Base-by-base conservation (phyloP, 2,329 filamentous ascomycete genomes). In the Podosphaera fusca region DNA sequence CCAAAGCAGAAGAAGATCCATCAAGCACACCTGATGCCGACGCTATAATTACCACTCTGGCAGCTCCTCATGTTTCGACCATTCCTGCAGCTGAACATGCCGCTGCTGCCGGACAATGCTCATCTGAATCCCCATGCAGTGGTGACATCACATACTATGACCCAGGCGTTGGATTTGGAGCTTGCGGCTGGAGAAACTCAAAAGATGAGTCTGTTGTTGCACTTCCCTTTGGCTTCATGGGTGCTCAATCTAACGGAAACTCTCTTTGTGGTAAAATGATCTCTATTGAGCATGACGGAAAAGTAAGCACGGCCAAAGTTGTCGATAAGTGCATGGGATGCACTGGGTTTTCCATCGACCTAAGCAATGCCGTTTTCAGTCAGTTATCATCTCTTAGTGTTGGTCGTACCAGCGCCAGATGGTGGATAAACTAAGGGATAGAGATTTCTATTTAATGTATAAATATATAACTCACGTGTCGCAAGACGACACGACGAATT, bases 261-360 rank as follows among this genome's bases (percentile, higher is more conserved):
- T 75, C 78, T 53, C 76, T 79, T 67, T 92, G 87, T 69, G 81
- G 80, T 67, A 76, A 80, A 71, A 79, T 71, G 54, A 77, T 89
- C 65, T 81, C 76, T 61, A 76, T 89, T 65, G 80, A 75, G 61
- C 73, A 72, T 66, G 73, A 75, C 55, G 84, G 84, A 67, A 76
- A 77, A 67, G 74, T 74, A 1, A 67, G 72, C 63, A 72, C 68
- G 2, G 85, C 79, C 60, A 75, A 64, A 2, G 78, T 89, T 60
- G 76, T 75, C 56, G 86, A 92, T 73, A 87, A 85, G 72, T 92
- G 86, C 74, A 77, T 78, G 70, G 81, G 82, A 63, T 92, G 86
- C 68, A 64, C 55, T 54, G 56, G 63, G 38, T 61, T 67, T 46
- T 71, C 74, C 63, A 76, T 87, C 54, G 84, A 87, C 64, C 73